Conservation (phyloP, 176 grass and related monocot genomes). For the Stipa capillata region DNA sequence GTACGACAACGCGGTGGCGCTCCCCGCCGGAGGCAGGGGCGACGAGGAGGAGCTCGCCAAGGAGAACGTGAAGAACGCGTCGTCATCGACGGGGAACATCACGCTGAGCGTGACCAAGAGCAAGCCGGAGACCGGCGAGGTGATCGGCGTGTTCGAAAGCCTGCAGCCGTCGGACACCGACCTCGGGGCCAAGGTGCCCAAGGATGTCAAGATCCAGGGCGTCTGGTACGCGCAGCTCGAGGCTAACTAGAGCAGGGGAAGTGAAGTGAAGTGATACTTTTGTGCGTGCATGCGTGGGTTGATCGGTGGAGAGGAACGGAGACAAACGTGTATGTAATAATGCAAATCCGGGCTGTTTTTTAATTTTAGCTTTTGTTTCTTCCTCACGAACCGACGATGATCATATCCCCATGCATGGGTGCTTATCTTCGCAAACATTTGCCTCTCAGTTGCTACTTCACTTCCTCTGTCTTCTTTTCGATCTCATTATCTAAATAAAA, state of each 20-base stretch:
- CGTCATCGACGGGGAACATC: slow-evolving; percentile 57
- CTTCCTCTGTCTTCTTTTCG: background rate
- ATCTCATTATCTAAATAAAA: too few relatives aligned
- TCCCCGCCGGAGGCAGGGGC: slow-evolving; percentile 77
- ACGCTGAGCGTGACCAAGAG: slow-evolving; percentile 73
- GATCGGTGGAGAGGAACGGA: background rate
- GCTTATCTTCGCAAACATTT: background rate
- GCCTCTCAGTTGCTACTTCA: background rate
- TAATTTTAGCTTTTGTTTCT: slow-evolving; percentile 5
- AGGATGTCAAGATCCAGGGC: slow-evolving; percentile 92
- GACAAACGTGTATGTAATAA: slow-evolving; percentile 13
- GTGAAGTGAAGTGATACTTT: background rate
- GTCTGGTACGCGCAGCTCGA: slow-evolving; percentile 84
- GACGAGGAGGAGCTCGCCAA: slow-evolving; percentile 81
- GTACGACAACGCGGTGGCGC: slow-evolving; percentile 77
- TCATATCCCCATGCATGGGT: background rate
- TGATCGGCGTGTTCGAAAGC: slow-evolving; percentile 81
- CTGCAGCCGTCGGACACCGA: slow-evolving; percentile 83
- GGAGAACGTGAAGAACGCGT: slow-evolving; percentile 77
- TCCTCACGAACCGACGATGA: background rate
- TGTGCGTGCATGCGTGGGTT: background rate
- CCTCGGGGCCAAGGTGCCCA: slow-evolving; percentile 71
- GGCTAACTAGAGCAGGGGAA: slow-evolving; percentile 27
- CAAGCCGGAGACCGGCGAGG: slow-evolving; percentile 57
- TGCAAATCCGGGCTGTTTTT: slow-evolving; percentile 9